Base-by-base conservation (phyloP, 78 protist species). In the Chrysochromulina parva region DNA sequence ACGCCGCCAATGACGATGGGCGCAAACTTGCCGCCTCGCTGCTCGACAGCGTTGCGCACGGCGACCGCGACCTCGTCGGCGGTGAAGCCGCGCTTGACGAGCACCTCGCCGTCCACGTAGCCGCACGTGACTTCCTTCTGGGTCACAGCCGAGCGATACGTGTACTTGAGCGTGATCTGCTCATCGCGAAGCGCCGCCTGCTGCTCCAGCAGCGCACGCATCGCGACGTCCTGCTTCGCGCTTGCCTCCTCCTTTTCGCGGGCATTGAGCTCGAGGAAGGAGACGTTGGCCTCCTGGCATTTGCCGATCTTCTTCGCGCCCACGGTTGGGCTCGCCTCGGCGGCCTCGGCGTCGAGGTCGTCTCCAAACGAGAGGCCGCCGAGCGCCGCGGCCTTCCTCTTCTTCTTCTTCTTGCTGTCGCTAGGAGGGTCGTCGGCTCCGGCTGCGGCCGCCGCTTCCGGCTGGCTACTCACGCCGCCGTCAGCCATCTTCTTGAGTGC, bases 281-380 rank as follows among this genome's bases (percentile, higher is more conserved):
- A 13, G 24, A 20, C 26, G 71, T 65, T 20, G 14, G 17, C 71
- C n/a, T 65, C 17, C 28, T 10, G 14, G 71, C 71, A 65, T 52
- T 71, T 71, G 47, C 80, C 80, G 57, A 74, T 74, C 26, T 19
- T 13, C 55, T 48, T 74, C 57, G 55, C 11, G 19, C 13, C 20
- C 13, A 48, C 13, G 55, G 57, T 11, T 55, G 82, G 82, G 19
- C 28, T 17, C 55, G 55, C 9, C 58, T 48, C 55, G 62, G 24
- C 62, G 71, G 16, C 24, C 57, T 48, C 82, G 13, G 4, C 82
- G 57, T 48, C 57, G 14, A 48, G n/a, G 28, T 74, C 82, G 82
- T 74, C 82, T 3, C 78, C 78, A 55, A 74, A 74, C 57, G 82
- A 74, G 82, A 74, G 82, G 28, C 6, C 16, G 57, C 82, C 26